Evolutionary conservation across 257 asterid species (phyloP).

Genomic region (Nicotiana knightiana): DNA sequence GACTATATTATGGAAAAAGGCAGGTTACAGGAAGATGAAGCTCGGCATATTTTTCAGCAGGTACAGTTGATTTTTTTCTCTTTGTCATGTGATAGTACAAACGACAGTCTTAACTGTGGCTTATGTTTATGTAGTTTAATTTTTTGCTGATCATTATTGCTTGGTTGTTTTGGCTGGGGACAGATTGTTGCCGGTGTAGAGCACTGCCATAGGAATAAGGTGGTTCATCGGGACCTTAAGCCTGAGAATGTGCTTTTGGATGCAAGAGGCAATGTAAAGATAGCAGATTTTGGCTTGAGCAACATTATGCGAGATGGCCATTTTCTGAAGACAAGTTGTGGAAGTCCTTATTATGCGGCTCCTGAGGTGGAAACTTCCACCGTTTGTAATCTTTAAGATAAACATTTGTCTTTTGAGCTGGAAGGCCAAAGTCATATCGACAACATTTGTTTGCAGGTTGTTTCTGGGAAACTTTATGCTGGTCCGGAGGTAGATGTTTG

Average conservation of each 20-base stretch:
- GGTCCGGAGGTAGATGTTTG: slow-evolving; percentile 97
- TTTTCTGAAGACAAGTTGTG: slow-evolving; percentile 92
- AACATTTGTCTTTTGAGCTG: not conserved
- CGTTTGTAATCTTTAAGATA: slow-evolving; percentile 5
- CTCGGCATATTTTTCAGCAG: slow-evolving; percentile 89
- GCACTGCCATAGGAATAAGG: slow-evolving; percentile 89
- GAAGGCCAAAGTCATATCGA: slow-evolving; percentile 2
- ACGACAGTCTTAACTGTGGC: not conserved
- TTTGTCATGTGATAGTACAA: not conserved
- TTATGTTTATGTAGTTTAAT: not conserved
- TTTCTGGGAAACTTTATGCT: slow-evolving; percentile 91
- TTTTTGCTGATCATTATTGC: not conserved
- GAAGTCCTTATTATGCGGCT: slow-evolving; percentile 98
- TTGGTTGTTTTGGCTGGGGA: slow-evolving; percentile 13
- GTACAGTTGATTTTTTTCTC: slow-evolving; percentile 26
- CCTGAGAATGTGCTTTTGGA: slow-evolving; percentile 94
- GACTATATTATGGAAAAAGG: slow-evolving; percentile 97
- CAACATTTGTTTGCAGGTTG: slow-evolving; percentile 57
- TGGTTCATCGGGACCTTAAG: slow-evolving; percentile 97
- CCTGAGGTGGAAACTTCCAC: slow-evolving; percentile 63
- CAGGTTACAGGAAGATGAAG: slow-evolving; percentile 80
- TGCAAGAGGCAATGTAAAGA: slow-evolving; percentile 71
- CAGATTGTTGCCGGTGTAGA: slow-evolving; percentile 85
- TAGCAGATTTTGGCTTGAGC: slow-evolving; percentile 93
- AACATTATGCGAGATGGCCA: slow-evolving; percentile 95